Percentiles rank a stretch among this genome's conserved stretches.
Conservation (phyloP, 495 filamentous ascomycete species). For the Hypoxylon fragiforme region DNA sequence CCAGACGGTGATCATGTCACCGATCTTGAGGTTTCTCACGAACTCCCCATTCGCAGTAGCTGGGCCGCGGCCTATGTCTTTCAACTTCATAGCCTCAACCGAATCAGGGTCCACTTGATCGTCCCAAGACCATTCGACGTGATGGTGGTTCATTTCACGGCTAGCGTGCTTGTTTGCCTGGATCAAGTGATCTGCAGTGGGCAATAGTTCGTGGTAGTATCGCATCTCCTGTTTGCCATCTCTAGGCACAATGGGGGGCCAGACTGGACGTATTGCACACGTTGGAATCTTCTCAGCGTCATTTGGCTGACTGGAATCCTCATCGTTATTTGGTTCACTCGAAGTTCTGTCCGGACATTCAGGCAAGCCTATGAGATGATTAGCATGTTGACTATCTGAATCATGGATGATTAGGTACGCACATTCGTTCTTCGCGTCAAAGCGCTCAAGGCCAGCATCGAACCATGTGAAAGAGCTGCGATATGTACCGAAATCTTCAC, state of each 20-base stretch:
- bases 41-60: constrained; percentile 59
- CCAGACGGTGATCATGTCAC: constrained; percentile 70
- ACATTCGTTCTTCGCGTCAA: constrained; percentile 36
- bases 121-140: constrained; percentile 60
- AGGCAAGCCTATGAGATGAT: constrained; percentile 3
- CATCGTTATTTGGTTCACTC: no score
- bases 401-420: constrained; percentile 4
- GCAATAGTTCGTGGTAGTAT: constrained; percentile 47
- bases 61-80: constrained; percentile 52
- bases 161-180: constrained; percentile 56
- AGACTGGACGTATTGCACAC: constrained; percentile 34
- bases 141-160: constrained; percentile 41
- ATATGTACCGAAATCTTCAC: constrained; percentile 51
- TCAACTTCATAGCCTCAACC: constrained; percentile 42
- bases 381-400: background rate
- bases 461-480: constrained; percentile 70
- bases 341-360: constrained; percentile 10
- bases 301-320: background rate
- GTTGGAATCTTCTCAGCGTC: constrained; percentile 9
- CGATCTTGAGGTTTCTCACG: constrained; percentile 60
- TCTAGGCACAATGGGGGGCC: constrained; percentile 18
- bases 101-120: constrained; percentile 55
- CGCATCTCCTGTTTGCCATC: background rate
- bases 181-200: constrained; percentile 46
- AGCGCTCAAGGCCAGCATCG: constrained; percentile 60